phyloP scores from a whole-genome alignment of 129 eudicot genomes.

The Glebionis coronaria region DNA sequence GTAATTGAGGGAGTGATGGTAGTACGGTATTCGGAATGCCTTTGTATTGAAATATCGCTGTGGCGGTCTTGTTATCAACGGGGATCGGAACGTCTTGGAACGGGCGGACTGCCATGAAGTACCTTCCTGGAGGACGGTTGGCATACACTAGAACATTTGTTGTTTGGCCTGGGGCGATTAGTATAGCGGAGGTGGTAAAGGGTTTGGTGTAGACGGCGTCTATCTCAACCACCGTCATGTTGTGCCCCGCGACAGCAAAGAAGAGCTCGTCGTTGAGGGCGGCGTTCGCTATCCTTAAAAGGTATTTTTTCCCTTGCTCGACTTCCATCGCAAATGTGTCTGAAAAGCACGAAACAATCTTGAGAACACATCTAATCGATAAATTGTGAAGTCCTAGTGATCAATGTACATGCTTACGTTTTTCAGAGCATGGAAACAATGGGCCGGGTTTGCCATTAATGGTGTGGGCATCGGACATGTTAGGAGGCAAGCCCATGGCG shows the following conservation, averaged over 20 bases:
- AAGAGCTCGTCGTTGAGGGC: slow-evolving; percentile 54
- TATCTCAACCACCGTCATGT: slow-evolving; percentile 47
- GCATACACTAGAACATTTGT: slow-evolving; percentile 43
- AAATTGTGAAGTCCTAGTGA: background rate
- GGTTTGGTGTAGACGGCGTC: slow-evolving; percentile 54
- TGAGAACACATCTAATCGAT: background rate
- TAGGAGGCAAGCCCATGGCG: slow-evolving; percentile 48
- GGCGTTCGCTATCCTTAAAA: slow-evolving; percentile 40
- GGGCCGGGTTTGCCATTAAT: slow-evolving; percentile 55
- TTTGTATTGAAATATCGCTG: slow-evolving; percentile 45
- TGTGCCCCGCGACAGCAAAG: slow-evolving; percentile 44
- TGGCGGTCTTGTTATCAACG: slow-evolving; percentile 47
- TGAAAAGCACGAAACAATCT: slow-evolving; percentile 2
- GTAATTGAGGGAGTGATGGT: slow-evolving; percentile 40
- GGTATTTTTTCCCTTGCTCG: slow-evolving; percentile 47
- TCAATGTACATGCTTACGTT: slow-evolving; percentile 26
- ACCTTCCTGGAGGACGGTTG: slow-evolving; percentile 35
- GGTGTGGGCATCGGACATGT: slow-evolving; percentile 51
- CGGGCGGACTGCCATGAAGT: slow-evolving; percentile 44
- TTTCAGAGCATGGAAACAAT: slow-evolving; percentile 45
- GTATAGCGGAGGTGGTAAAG: slow-evolving; percentile 35
- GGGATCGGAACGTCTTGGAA: slow-evolving; percentile 47
- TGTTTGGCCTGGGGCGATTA: slow-evolving; percentile 48
- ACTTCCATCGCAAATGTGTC: slow-evolving; percentile 51
- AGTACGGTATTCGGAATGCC: slow-evolving; percentile 36